These are phyloP conservation scores for Chenopodium album DNA, from an alignment of 148 eudicot genomes.

Conservation along the genomic window DNA sequence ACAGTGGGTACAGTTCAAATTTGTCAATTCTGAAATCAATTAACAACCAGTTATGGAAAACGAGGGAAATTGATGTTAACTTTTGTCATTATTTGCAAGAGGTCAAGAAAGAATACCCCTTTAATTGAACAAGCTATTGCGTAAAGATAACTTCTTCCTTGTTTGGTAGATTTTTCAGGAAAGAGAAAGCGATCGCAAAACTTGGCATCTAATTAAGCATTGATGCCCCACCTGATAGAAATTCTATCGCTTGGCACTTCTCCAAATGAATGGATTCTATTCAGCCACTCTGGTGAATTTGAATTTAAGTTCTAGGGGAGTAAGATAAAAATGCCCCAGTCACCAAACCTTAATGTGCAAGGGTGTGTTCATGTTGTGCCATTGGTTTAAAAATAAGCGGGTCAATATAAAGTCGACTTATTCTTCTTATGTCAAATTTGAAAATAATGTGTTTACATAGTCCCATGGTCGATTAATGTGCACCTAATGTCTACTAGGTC, in stretches of 20 bases:
- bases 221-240: background rate
- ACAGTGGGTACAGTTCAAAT: background rate
- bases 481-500: too few relatives aligned
- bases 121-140: slow-evolving; percentile 16
- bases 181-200: slow-evolving; percentile 1
- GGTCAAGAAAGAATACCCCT: slow-evolving; percentile 14
- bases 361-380: too few relatives aligned
- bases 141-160: slow-evolving; percentile 23
- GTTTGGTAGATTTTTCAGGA: slow-evolving; percentile 6
- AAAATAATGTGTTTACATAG: too few relatives aligned
- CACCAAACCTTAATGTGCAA: too few relatives aligned
- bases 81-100: slow-evolving; percentile 5
- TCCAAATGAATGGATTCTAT: background rate
- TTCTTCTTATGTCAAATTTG: too few relatives aligned
- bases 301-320: too few relatives aligned
- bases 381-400: too few relatives aligned
- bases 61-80: background rate
- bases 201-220: slow-evolving; percentile 3
- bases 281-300: background rate
- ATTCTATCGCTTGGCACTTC: background rate
- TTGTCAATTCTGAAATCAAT: background rate
- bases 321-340: too few relatives aligned
- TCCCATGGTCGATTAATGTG: too few relatives aligned
- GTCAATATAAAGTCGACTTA: too few relatives aligned
- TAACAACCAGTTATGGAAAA: background rate